Base-by-base conservation (phyloP, 208 protist genomes). In the Acanthamoeba quina region DNA sequence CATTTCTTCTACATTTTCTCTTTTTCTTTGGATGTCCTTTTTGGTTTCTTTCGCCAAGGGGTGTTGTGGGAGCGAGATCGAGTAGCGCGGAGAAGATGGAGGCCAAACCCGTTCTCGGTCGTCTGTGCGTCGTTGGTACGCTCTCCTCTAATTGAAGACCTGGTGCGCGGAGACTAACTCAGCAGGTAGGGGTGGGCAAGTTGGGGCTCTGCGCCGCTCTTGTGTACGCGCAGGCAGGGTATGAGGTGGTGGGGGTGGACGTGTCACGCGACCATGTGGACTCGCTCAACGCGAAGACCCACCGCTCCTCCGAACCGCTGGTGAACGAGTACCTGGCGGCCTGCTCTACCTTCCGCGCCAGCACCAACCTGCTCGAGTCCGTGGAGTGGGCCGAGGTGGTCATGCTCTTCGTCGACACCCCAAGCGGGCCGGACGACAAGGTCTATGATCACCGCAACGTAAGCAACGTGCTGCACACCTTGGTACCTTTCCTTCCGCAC, bases 201-300 rank as follows among this genome's bases (percentile, higher is more conserved):
- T 95, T 98, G 41, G 97, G 97, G 5, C 70, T 98, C 37, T 97
- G 96, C 54, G 86, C 88, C 37, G 96, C 96, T 5, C 56, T 98
- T 11, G 82, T 90, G 5, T 90, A 97, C 17, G 97, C 98, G 4
- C 95, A 94, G 15, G 95, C 94, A 26, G 97, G 97, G 5, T 97
- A 97, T 64, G 88, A 97, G 6, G 96, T 98, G 13, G 66, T 98
- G 2, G 97, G 96, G 4, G 95, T 98, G 49, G 97, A 98, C 90
- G 89, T 98, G 13, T 93, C 96, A 34, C 64, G 62, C 34, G 62
- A 80, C 19, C 97, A 98, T 44, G 96, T 97, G 21, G 94, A 97
- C n/a, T 54, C 78, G 19, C 70, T 97, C 31, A 97, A 97, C 60
- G 64, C 95, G 4, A 96, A 96, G 74, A 95, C 91, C 6, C 92